Base-by-base conservation (phyloP, 805 yeast genomes). In the Cyberlindnera nakhonratchasimensis region DNA sequence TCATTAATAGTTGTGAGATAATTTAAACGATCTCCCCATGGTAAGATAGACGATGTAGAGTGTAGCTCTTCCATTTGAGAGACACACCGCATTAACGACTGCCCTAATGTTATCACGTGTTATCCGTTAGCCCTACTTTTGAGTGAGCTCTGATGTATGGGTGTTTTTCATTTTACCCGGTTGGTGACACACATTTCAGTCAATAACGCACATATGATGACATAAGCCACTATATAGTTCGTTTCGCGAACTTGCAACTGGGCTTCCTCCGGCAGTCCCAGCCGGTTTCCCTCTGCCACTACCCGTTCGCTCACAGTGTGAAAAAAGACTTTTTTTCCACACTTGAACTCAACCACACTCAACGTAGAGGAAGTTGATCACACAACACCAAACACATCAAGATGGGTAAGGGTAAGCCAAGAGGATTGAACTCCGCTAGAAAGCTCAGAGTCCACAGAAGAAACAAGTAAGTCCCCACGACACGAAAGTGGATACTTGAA, bases 401-500 rank as follows among this genome's bases (percentile, higher is more conserved):
- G 70, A 91, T 91, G 98, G 97, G 97, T 81, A 89, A 86, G 79
- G 97, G 96, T 78, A 90, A 90, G 80, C 99, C 99, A 84, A 88
- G 99, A 87, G 99, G 99, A 74, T 80, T 93, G 75, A 91, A 93
- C 88, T 85, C 99, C 72, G 99, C 99, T 71, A 88, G 99, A 86
- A 93, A 93, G 83, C 86, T 93, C 77, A 90, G 99, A 85, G 89
- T 84, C 75, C 95, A 87, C 90, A 90, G 99, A 78, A 91, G 98
- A 77, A 90, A 90, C 86, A 93, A 93, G 76, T 70, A 67, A 69
- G 75, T 71, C 55, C 14, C 14, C 34, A 11, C 19, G 11, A 18
- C 22, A 19, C 20, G 25, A 29, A 25, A 28, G 22, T 12, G 34
- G 34, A n/a, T 11, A 20, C 17, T 20, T 18, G 17, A 17, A 6